Evolutionary conservation across 2,329 filamentous ascomycete species (phyloP).

Genomic region (Camillea tinctor): DNA sequence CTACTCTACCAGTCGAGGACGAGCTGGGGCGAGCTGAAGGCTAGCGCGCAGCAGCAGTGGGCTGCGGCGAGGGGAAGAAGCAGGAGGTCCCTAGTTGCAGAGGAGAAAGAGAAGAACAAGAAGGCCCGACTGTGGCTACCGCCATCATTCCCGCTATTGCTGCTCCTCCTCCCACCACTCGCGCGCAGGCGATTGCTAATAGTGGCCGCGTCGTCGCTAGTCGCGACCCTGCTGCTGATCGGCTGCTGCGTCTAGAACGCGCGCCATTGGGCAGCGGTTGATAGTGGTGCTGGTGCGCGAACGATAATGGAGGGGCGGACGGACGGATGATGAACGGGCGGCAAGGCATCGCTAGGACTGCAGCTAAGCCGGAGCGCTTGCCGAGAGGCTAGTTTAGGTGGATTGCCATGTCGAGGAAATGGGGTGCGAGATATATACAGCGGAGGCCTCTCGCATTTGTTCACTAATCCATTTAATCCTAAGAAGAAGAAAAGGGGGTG

Average conservation of each 20-base stretch:
- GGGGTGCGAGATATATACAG: no score
- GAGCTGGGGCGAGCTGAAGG: constrained; percentile 14
- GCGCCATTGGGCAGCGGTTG: no score
- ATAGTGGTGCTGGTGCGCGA: no score
- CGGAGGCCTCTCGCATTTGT: no score
- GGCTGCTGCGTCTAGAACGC: background rate
- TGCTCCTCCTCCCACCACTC: no score
- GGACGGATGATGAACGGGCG: background rate
- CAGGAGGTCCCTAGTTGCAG: no score
- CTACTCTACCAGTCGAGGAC: constrained; percentile 46
- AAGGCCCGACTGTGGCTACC: background rate
- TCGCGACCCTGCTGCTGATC: constrained; percentile 5
- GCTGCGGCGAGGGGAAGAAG: no score
- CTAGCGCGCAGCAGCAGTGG: background rate
- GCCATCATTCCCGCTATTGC: no score
- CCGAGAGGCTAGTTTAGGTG: constrained; percentile 9
- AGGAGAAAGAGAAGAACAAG: no score
- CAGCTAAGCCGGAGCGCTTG: background rate
- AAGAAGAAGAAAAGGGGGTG: no score
- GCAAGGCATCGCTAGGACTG: background rate
- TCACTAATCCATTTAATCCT: no score
- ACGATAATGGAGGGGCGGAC: no score
- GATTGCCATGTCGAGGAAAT: constrained; percentile 10
- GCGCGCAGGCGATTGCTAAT: constrained; percentile 3
- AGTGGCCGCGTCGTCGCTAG: background rate